Percentiles rank a stretch among this genome's conserved stretches.
These are phyloP conservation scores for Sugiyamaella pinicola DNA, from an alignment of 1,139 yeast species.

Conservation along the genomic window DNA sequence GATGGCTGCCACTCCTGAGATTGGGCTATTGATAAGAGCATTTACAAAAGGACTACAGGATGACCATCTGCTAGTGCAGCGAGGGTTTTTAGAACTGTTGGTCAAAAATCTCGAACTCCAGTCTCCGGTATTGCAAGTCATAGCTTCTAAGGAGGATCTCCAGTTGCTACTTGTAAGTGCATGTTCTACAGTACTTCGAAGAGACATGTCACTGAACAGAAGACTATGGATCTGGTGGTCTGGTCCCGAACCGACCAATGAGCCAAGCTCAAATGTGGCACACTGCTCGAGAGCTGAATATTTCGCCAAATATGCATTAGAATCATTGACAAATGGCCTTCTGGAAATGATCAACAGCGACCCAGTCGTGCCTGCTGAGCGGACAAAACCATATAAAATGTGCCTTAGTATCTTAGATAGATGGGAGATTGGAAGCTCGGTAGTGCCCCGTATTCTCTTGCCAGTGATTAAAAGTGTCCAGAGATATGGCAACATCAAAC, in stretches of 20 bases:
- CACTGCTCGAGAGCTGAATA: constrained; percentile 50
- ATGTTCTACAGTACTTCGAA: constrained; percentile 66
- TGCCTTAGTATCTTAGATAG: constrained; percentile 78
- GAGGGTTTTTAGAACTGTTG: constrained; percentile 86
- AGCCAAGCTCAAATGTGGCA: background rate
- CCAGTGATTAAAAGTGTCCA: constrained; percentile 55
- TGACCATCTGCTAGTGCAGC: constrained; percentile 69
- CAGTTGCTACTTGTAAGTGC: constrained; percentile 63
- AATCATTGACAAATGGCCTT: constrained; percentile 55
- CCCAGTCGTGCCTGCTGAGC: constrained; percentile 38
- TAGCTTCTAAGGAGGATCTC: constrained; percentile 56
- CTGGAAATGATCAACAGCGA: constrained; percentile 49
- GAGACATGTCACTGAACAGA: constrained; percentile 92
- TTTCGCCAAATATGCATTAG: constrained; percentile 59
- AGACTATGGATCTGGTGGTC: constrained; percentile 90
- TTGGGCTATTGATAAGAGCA: constrained; percentile 76
- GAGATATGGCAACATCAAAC: constrained; percentile 22
- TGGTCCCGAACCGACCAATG: constrained; percentile 58
- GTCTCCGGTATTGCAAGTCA: constrained; percentile 55
- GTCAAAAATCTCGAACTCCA: constrained; percentile 66
- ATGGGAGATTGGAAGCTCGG: constrained; percentile 84
- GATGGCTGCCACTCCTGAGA: constrained; percentile 58
- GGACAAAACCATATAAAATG: constrained; percentile 60
- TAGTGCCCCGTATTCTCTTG: constrained; percentile 69
- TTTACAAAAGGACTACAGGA: constrained; percentile 66